Evolutionary conservation across 2,329 filamentous ascomycete genomes (phyloP).

Genomic region (Chrysoporthe cubensis): DNA sequence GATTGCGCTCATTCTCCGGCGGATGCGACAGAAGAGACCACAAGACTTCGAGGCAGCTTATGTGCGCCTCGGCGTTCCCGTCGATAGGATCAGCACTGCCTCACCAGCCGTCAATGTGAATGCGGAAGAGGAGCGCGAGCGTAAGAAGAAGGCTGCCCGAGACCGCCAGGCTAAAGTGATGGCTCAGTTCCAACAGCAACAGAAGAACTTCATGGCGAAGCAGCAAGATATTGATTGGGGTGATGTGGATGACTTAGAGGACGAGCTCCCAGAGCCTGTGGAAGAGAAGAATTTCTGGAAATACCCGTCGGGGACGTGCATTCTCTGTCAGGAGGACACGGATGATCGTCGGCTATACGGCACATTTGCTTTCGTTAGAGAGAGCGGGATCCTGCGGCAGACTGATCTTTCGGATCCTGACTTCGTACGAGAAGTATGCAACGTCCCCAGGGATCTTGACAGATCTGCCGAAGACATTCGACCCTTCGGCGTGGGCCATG

Average conservation of each 20-base stretch:
- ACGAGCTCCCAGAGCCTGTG: constrained; percentile 59
- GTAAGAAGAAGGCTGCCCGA: constrained; percentile 87
- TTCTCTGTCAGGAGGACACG: constrained; percentile 94
- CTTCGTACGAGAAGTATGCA: constrained; percentile 80
- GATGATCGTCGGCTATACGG: constrained; percentile 88
- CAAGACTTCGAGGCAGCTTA: constrained; percentile 72
- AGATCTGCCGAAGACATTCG: constrained; percentile 79
- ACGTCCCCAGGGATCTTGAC: constrained; percentile 81
- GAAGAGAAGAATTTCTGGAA: constrained; percentile 81
- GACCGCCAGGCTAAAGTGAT: constrained; percentile 92
- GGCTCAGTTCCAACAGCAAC: constrained; percentile 97
- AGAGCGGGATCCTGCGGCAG: constrained; percentile 84
- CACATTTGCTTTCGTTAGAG: constrained; percentile 86
- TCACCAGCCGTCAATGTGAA: constrained; percentile 73
- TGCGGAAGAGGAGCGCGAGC: constrained; percentile 73
- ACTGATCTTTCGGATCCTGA: constrained; percentile 83
- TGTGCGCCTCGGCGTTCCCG: constrained; percentile 64
- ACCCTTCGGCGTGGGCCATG: constrained; percentile 87
- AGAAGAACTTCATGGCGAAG: constrained; percentile 90
- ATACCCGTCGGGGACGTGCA: constrained; percentile 91
- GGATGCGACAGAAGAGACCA: constrained; percentile 83
- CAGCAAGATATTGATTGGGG: constrained; percentile 90
- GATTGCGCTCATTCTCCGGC: constrained; percentile 79
- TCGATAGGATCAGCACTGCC: constrained; percentile 79
- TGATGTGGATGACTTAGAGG: constrained; percentile 76